Evolutionary conservation across 2,329 filamentous ascomycete species (phyloP).

Genomic region (Xylariomycetidae sp.): DNA sequence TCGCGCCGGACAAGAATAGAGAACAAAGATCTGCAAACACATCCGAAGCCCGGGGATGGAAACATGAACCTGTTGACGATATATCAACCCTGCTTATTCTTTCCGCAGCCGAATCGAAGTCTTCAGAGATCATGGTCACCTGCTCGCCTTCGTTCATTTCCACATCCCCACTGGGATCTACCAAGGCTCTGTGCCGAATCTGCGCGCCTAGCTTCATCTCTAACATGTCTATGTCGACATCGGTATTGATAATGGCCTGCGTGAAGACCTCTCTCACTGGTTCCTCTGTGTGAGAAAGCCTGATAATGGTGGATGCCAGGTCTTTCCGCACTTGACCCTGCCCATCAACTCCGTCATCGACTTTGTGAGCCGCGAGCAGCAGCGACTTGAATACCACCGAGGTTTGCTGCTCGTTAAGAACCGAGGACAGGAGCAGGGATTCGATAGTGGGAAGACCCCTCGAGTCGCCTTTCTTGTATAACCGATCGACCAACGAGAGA

Average conservation of each 20-base stretch:
- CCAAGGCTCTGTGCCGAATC: conserved; percentile 54
- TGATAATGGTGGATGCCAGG: conserved; percentile 63
- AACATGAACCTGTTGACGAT: conserved; percentile 42
- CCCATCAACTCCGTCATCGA: conserved; percentile 50
- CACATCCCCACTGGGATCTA: conserved; percentile 47
- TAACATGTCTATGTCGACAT: conserved; percentile 68
- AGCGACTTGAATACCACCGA: conserved; percentile 63
- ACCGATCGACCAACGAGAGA: conserved; percentile 56
- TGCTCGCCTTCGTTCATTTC: conserved; percentile 38
- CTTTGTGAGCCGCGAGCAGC: conserved; percentile 54
- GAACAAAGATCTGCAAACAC: conserved; percentile 56
- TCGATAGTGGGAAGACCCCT: conserved; percentile 56
- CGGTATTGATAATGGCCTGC: conserved; percentile 60
- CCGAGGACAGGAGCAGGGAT: conserved; percentile 52
- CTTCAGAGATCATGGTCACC: conserved; percentile 12
- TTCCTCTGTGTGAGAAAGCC: conserved; percentile 52
- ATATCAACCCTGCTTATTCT: conserved; percentile 24
- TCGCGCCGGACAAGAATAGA: conserved; percentile 44
- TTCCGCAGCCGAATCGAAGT: conserved; percentile 21
- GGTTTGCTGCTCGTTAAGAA: conserved; percentile 60
- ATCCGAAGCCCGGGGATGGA: conserved; percentile 44
- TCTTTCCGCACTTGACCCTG: conserved; percentile 56
- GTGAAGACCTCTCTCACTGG: conserved; percentile 61
- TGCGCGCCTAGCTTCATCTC: conserved; percentile 71
- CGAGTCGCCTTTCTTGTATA: conserved; percentile 56